Evolutionary conservation across 495 filamentous ascomycete genomes (phyloP).

Genomic region (Hypomontagnella submonticulosa): DNA sequence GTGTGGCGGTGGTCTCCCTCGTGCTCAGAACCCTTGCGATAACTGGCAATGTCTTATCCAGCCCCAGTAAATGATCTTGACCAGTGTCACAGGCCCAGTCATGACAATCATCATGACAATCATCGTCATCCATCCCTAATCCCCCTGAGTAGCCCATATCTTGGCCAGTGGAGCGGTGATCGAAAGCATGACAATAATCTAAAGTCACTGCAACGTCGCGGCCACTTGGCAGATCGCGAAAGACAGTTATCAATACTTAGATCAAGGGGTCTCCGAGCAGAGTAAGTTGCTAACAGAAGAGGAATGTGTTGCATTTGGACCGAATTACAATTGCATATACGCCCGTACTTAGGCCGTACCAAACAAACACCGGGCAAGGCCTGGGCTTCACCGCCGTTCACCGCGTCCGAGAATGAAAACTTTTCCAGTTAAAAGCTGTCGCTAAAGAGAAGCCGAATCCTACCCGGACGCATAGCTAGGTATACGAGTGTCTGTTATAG

Average conservation of each 20-base stretch:
- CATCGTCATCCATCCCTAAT: slow-evolving; percentile 36
- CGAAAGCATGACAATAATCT: slow-evolving; percentile 18
- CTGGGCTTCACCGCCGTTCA: slow-evolving; percentile 41
- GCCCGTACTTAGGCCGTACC: slow-evolving; percentile 26
- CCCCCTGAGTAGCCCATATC: slow-evolving; percentile 22
- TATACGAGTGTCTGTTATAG: slow-evolving; percentile 11
- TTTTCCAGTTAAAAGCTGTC: slow-evolving; percentile 1
- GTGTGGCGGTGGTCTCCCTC: neutral
- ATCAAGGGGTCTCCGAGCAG: slow-evolving; percentile 16
- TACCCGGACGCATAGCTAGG: slow-evolving; percentile 10
- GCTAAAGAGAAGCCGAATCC: slow-evolving; percentile 15
- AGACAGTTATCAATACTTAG: slow-evolving; percentile 4
- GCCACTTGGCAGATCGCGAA: slow-evolving; percentile 24
- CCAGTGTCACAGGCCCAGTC: slow-evolving; percentile 24
- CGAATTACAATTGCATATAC: slow-evolving; percentile 15
- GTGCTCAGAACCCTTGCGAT: neutral
- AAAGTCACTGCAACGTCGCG: slow-evolving; percentile 28
- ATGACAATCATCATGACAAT: slow-evolving; percentile 16
- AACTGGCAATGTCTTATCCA: slow-evolving; percentile 33
- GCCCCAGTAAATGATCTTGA: slow-evolving; percentile 33
- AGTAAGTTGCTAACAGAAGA: slow-evolving; percentile 18
- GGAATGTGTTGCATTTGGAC: slow-evolving; percentile 37
- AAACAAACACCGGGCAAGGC: slow-evolving; percentile 11
- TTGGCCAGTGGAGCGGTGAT: slow-evolving; percentile 19
- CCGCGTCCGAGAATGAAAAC: slow-evolving; percentile 4